Conservation (phyloP, 176 grass and related monocot genomes). For the Chrysopogon serrulatus region DNA sequence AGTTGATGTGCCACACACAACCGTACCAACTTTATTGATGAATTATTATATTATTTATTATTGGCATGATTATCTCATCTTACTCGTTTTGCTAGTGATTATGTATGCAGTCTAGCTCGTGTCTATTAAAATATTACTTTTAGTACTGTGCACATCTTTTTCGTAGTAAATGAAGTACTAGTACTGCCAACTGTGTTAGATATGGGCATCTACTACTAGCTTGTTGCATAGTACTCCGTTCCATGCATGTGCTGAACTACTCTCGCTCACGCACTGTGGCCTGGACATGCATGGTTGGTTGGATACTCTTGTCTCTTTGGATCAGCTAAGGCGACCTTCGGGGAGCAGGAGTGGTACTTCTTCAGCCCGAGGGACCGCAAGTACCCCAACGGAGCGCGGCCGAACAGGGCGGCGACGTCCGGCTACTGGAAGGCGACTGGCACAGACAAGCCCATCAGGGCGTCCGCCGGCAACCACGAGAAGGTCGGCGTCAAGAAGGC, state of each 20-base stretch:
- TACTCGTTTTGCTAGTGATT: neutral
- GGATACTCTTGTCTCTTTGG: neutral
- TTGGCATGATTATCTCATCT: neutral
- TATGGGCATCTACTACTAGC: neutral
- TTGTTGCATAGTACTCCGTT: neutral
- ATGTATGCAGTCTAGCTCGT: neutral
- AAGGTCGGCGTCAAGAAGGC: constrained; percentile 96
- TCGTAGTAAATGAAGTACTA: neutral
- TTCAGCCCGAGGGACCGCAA: constrained; percentile 97
- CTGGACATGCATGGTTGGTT: neutral
- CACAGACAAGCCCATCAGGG: constrained; percentile 81
- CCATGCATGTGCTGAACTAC: neutral
- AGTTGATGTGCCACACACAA: neutral
- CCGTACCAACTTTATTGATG: neutral
- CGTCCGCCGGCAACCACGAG: constrained; percentile 30
- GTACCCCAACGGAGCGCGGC: constrained; percentile 87
- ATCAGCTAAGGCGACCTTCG: constrained; percentile 81
- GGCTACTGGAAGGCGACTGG: constrained; percentile 99
- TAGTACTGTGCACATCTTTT: neutral
- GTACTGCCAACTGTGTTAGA: neutral
- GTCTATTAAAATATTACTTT: neutral
- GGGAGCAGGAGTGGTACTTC: constrained; percentile 95
- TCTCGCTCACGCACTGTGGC: neutral
- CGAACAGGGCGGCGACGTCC: constrained; percentile 81
- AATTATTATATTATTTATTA: no score